phyloP scores from a whole-genome alignment of 1,284 basidiomycete species.

The Jaminaea rosea region DNA sequence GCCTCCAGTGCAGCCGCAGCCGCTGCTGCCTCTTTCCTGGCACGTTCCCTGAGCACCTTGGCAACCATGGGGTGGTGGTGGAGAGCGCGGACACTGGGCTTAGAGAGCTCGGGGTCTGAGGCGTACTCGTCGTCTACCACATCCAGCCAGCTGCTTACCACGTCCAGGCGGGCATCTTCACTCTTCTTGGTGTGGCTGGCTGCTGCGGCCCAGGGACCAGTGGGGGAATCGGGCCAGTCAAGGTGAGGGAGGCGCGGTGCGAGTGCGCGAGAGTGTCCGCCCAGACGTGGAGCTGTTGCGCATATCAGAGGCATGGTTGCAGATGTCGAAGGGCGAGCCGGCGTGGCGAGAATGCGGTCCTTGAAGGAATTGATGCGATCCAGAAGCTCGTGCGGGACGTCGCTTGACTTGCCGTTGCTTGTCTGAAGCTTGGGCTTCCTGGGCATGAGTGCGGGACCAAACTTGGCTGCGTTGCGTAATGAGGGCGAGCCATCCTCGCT shows the following conservation, averaged over 20 bases:
- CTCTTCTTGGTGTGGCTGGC: background rate
- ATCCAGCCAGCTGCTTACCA: conserved; percentile 4
- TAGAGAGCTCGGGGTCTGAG: background rate
- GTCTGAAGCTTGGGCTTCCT: too few relatives aligned
- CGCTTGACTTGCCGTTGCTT: too few relatives aligned
- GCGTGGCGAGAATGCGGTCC: too few relatives aligned
- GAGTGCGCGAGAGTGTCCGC: too few relatives aligned
- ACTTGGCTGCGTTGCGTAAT: too few relatives aligned
- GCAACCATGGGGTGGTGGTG: conserved; percentile 40
- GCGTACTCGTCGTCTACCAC: background rate
- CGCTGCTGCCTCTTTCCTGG: conserved; percentile 11
- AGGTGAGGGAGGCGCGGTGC: too few relatives aligned
- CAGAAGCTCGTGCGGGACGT: too few relatives aligned
- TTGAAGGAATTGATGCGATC: too few relatives aligned
- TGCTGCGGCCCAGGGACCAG: conserved; percentile 1
- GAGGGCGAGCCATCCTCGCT: background rate
- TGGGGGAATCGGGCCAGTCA: background rate
- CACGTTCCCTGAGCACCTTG: conserved; percentile 32
- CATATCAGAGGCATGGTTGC: too few relatives aligned
- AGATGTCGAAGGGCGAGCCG: too few relatives aligned
- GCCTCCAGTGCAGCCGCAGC: conserved; percentile 9
- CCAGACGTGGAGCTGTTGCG: too few relatives aligned
- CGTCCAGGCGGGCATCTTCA: background rate
- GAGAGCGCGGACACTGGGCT: conserved; percentile 1
- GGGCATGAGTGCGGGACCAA: too few relatives aligned